These are phyloP conservation scores for Tanacetum coccineum DNA, from an alignment of 129 eudicot genomes.

Conservation along the genomic window DNA sequence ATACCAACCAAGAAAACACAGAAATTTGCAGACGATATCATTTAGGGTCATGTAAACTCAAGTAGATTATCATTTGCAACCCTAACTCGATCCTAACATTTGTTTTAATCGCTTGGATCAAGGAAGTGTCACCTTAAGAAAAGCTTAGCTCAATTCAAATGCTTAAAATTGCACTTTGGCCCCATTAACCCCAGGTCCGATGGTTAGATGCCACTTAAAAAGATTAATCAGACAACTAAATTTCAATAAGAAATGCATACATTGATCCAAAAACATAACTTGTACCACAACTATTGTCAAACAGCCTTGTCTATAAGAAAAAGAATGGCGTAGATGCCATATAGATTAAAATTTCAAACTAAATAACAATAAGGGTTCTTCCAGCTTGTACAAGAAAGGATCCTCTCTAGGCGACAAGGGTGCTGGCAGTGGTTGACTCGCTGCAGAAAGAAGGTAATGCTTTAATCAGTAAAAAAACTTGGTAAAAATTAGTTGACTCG, in stretches of 20 bases:
- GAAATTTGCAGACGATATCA: no score
- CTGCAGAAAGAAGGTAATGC: slow-evolving; percentile 16
- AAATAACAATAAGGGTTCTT: slow-evolving; percentile 10
- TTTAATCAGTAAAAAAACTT: not conserved
- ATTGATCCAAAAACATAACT: slow-evolving; percentile 11
- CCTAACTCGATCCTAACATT: no score
- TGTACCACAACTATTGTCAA: not conserved
- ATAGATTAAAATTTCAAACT: slow-evolving; percentile 1
- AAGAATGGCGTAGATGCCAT: slow-evolving; percentile 6
- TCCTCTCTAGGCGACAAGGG: slow-evolving; percentile 48
- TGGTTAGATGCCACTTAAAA: no score
- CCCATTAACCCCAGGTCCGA: no score
- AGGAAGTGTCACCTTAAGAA: no score
- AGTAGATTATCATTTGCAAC: no score
- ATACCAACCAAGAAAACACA: no score
- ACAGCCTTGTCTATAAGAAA: not conserved
- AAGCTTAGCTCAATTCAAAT: no score
- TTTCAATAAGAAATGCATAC: not conserved
- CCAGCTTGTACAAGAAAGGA: slow-evolving; percentile 15
- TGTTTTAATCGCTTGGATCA: no score
- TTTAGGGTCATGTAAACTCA: no score
- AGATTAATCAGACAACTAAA: no score
- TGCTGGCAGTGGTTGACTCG: slow-evolving; percentile 55
- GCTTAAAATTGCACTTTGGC: no score
- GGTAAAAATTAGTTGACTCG: not conserved